Percentiles rank a stretch among this genome's conserved stretches.
phyloP scores from a whole-genome alignment of 2,329 filamentous ascomycete genomes.

The Clathrospora elynae region DNA sequence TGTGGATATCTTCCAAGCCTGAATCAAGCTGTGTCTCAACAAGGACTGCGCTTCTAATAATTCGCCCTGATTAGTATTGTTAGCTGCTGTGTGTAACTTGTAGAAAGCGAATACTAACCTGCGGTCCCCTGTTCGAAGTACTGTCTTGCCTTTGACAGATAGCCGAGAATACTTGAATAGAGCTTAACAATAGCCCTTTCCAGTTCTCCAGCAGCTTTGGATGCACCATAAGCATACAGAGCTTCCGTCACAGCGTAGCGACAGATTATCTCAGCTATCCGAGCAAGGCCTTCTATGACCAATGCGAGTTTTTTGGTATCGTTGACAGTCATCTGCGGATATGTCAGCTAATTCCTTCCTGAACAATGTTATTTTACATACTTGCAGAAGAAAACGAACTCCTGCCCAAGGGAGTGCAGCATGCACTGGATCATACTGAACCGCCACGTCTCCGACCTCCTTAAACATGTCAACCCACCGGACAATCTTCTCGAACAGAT shows the following conservation, averaged over 20 bases:
- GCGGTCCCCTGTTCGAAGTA: too few relatives aligned
- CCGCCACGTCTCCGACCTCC: constrained; percentile 36
- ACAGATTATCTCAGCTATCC: constrained; percentile 15
- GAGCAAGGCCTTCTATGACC: constrained; percentile 16
- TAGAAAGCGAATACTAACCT: too few relatives aligned
- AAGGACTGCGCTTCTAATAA: too few relatives aligned
- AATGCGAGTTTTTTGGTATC: background rate
- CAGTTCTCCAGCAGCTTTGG: constrained; percentile 1
- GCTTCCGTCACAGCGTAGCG: constrained; percentile 15
- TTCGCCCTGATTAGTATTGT: too few relatives aligned
- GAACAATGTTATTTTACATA: constrained; percentile 11
- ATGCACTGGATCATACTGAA: constrained; percentile 42
- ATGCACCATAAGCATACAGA: constrained; percentile 9
- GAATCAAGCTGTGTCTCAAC: too few relatives aligned
- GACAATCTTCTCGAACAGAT: constrained; percentile 38
- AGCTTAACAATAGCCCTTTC: too few relatives aligned
- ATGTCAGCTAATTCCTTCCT: too few relatives aligned
- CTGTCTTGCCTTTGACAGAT: too few relatives aligned
- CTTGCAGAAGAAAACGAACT: constrained; percentile 41
- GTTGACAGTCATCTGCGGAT: constrained; percentile 17
- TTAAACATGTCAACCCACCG: constrained; percentile 38
- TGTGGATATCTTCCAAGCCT: too few relatives aligned
- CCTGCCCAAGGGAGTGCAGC: constrained; percentile 43
- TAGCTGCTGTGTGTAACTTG: too few relatives aligned
- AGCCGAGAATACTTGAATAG: too few relatives aligned